phyloP scores from a whole-genome alignment of 2,329 filamentous ascomycete genomes.

The Lasiodiplodia gonubiensis region DNA sequence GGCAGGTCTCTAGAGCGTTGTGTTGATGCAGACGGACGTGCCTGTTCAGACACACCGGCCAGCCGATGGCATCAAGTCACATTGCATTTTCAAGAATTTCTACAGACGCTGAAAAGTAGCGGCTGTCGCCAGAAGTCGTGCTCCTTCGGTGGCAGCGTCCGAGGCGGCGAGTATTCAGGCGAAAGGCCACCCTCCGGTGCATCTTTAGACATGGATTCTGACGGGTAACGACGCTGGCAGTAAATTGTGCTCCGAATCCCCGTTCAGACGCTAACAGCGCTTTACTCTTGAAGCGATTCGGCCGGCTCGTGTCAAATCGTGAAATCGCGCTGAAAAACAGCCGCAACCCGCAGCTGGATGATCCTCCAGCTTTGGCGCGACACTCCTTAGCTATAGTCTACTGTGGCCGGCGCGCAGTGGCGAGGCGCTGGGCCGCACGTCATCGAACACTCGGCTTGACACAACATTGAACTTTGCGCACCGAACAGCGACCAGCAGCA shows the following conservation, averaged over 20 bases:
- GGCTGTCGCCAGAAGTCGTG: rapidly evolving
- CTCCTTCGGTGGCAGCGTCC: no score
- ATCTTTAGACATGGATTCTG: no score
- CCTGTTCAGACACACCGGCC: no score
- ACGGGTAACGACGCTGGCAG: rapidly evolving
- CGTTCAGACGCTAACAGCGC: neutral
- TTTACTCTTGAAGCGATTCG: neutral
- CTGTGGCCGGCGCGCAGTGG: neutral
- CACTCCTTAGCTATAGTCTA: neutral
- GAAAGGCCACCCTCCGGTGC: no score
- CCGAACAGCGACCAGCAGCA: neutral
- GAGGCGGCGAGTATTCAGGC: no score
- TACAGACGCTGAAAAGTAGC: neutral
- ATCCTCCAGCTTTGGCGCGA: no score
- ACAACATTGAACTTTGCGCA: neutral
- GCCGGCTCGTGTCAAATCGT: neutral
- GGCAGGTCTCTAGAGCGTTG: slow-evolving; percentile 84
- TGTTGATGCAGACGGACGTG: slow-evolving; percentile 90
- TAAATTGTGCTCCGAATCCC: neutral
- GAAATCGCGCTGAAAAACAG: neutral
- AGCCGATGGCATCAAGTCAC: neutral
- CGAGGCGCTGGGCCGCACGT: neutral
- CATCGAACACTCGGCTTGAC: neutral
- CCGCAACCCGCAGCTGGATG: neutral
- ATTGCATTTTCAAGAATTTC: neutral